Evolutionary conservation across 2,329 filamentous ascomycete genomes (phyloP), one percentile per base, ranked within the genome.

Genomic region (Atkinsonella hypoxylon): DNA sequence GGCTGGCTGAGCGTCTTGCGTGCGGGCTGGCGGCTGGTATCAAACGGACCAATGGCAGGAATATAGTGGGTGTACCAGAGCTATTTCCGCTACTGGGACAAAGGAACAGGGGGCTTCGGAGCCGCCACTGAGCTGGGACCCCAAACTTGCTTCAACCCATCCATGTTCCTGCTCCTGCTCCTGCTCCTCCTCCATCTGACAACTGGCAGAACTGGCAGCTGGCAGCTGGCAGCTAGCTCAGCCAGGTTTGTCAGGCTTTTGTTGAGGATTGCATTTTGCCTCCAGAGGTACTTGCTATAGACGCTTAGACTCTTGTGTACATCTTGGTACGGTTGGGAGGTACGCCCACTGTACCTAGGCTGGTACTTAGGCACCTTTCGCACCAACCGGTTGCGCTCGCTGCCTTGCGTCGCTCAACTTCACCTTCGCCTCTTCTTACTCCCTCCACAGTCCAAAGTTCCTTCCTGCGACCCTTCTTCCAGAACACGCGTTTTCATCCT

Each of bases 351-450:
- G n/a, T n/a, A 26, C 26, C 26, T 26, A 26, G 26, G 26, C 26
- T 7, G 26, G 26, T 26, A 26, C 26, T 26, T 26, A 36, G 34
- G 34, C 22, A 42, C 40, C 20, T 42, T 8, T 40, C 11, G 39
- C 39, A 26, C 45, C 32, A 26, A 32, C 34, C 34, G 26, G 4
- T 26, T 26, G 26, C 18, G 20, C 31, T 15, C 20, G 34, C 15
- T 36, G 40, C 30, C 41, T 30, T 45, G 34, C 41, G n/a, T 30
- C 40, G 34, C 34, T 44, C 32, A 34, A 50, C 48, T 45, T 46
- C 48, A 45, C 13, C 48, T 50, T 32, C 30, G 22, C 48, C 30
- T 36, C 13, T 18, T n/a, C 34, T 39, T 26, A 17, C 48, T 20
- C 48, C 20, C 17, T 34, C 48, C 40, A 45, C 20, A 17, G 20